Evolutionary conservation across 169 alveolate genomes (phyloP), one percentile per base, ranked within the genome.

Genomic region (Eimeria sp.): DNA sequence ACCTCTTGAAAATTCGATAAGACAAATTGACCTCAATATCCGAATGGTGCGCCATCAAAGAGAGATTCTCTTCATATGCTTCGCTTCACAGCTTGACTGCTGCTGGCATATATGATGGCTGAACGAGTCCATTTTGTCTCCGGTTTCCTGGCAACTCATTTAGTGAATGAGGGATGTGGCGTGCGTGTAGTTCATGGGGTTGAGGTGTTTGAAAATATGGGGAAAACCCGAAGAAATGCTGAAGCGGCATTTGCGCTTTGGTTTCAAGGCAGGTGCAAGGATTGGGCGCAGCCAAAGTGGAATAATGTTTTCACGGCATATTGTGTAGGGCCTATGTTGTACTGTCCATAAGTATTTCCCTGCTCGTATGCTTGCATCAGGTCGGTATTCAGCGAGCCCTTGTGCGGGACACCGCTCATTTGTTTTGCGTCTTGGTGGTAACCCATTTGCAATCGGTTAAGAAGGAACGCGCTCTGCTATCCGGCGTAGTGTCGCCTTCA

Each of bases 21-120:
- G n/a, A 11, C 90, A 82, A 25, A 82, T 82, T 51, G 90, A 82
- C 72, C 90, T 82, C 54, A 82, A 82, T 25, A 82, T 82, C 5
- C 90, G 90, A 25, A 82, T 82, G 90, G 90, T 82, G 73, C 49
- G 90, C n/a, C 43, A 27, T 18, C 27, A 11, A 61, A 61, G 30
- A 5, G 20, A 34, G 40, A 2, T 34, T 34, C 20, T n/a, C 70
- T 16, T 18, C n/a, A 18, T 30, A 61, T 61, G 70, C 0, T 11
- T 5, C 13, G 5, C 9, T 16, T 5, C 20, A 16, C 13, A 61
- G n/a, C 40, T 0, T 34, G 40, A 0, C 40, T 34, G 40, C 40
- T 34, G 40, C 40, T 34, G 40, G 40, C 40, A 34, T 34, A 34
- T 34, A 34, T 34, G 40, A 67, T 67, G 78, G 45, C 16, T 67